Conservation (phyloP, 129 eudicot genomes). For the Flaveria ramosissima region DNA sequence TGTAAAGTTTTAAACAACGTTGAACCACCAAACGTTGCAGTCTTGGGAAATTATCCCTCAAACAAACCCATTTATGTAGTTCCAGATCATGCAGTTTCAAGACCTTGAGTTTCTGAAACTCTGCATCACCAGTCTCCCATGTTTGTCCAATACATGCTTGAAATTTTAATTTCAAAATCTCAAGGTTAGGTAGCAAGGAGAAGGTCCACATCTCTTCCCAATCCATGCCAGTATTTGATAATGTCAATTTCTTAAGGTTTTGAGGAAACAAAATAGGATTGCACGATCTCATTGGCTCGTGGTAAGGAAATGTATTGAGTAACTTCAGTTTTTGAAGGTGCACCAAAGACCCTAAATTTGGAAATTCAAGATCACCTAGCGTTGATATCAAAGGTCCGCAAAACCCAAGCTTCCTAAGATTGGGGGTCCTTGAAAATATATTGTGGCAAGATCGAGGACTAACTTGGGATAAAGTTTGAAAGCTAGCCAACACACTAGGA, state of each 20-base stretch:
- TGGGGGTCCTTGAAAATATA: constrained; percentile 30
- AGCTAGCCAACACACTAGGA: constrained; percentile 1
- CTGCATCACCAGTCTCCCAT: constrained; percentile 24
- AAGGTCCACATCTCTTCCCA: constrained; percentile 33
- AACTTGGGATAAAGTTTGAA: constrained; percentile 31
- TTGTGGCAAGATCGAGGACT: constrained; percentile 17
- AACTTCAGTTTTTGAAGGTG: constrained; percentile 42
- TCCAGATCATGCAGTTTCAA: constrained; percentile 26
- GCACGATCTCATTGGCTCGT: neutral
- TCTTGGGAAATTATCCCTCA: constrained; percentile 11
- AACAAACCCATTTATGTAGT: constrained; percentile 16
- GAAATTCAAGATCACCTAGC: constrained; percentile 14
- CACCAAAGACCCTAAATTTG: constrained; percentile 9
- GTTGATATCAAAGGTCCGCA: constrained; percentile 27
- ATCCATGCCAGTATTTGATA: constrained; percentile 1
- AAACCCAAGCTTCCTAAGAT: constrained; percentile 37
- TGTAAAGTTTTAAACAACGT: constrained; percentile 15
- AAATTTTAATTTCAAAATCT: constrained; percentile 23
- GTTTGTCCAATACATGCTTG: constrained; percentile 12
- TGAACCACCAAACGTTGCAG: constrained; percentile 27
- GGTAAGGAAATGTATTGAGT: neutral
- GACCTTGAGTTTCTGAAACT: constrained; percentile 20
- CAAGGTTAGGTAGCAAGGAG: constrained; percentile 14
- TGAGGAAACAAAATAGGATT: constrained; percentile 26
- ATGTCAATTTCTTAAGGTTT: constrained; percentile 25